A percentile compares a stretch with the other conserved stretches of the same genome.
phyloP scores from a whole-genome alignment of 2,329 filamentous ascomycete species.

The Arthrobotrys iridis region DNA sequence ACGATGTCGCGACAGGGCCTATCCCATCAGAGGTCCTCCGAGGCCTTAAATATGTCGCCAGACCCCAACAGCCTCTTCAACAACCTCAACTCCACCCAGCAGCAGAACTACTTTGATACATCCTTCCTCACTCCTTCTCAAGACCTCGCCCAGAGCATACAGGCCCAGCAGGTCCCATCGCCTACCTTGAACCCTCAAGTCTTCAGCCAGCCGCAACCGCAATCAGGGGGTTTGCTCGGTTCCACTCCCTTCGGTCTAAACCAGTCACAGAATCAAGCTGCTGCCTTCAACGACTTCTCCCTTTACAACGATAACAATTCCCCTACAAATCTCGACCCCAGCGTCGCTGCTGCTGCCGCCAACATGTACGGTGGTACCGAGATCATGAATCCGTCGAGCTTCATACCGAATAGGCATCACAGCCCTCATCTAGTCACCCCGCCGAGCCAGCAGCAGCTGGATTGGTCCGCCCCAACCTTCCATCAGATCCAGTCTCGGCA shows the following conservation, averaged over 20 bases:
- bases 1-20: constrained; percentile 54
- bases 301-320: constrained; percentile 51
- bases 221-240: constrained; percentile 18
- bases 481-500: constrained; percentile 51
- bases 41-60: constrained; percentile 53
- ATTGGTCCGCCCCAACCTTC: constrained; percentile 50
- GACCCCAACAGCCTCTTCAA: constrained; percentile 46
- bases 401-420: constrained; percentile 41
- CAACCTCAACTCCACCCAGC: constrained; percentile 32
- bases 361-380: constrained; percentile 52
- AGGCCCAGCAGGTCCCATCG: constrained; percentile 40
- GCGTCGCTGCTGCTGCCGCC: no score
- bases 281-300: constrained; percentile 46
- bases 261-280: constrained; percentile 32
- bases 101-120: constrained; percentile 46
- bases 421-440: constrained; percentile 46
- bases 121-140: constrained; percentile 42
- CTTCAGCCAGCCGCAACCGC: constrained; percentile 38
- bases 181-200: constrained; percentile 49
- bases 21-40: constrained; percentile 49
- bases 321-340: constrained; percentile 47
- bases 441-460: constrained; percentile 40
- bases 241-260: constrained; percentile 22
- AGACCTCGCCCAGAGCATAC: constrained; percentile 43
- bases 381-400: constrained; percentile 51